phyloP scores from a whole-genome alignment of 2,329 filamentous ascomycete genomes.

The Colletotrichum endophyticum region DNA sequence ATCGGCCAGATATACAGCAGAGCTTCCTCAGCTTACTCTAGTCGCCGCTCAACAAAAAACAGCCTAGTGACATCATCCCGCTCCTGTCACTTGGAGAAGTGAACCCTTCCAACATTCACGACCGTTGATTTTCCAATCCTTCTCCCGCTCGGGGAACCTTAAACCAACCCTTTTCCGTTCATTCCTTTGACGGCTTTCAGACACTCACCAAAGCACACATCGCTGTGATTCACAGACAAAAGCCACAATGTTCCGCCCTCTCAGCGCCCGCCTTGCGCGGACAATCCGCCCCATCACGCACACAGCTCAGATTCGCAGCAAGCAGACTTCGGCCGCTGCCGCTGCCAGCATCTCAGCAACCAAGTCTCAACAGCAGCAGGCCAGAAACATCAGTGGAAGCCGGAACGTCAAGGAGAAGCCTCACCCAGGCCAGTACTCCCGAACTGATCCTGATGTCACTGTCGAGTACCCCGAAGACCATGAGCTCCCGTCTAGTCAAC shows the following conservation, averaged over 20 bases:
- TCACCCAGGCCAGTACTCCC: constrained; percentile 69
- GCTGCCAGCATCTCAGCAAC: constrained; percentile 19
- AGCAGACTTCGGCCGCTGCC: constrained; percentile 19
- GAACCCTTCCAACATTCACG: neutral
- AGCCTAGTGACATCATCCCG: constrained; percentile 6
- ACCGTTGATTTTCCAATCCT: neutral
- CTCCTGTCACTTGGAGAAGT: neutral
- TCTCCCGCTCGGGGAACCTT: neutral
- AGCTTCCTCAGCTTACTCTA: neutral
- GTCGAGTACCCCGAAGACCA: constrained; percentile 80
- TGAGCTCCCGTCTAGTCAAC: constrained; percentile 72
- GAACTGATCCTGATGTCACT: constrained; percentile 79
- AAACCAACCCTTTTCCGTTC: neutral
- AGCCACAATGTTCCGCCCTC: constrained; percentile 19
- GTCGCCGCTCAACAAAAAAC: neutral
- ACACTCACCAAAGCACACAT: neutral
- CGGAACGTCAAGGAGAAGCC: constrained; percentile 41
- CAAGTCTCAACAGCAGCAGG: constrained; percentile 18
- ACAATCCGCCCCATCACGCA: constrained; percentile 8
- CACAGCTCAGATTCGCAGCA: neutral
- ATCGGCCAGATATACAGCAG: neutral
- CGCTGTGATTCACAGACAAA: neutral
- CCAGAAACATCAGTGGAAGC: constrained; percentile 32
- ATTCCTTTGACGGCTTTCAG: neutral
- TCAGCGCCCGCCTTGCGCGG: constrained; percentile 18